A percentile compares a stretch with the other conserved stretches of the same genome.
phyloP scores from a whole-genome alignment of 2,329 filamentous ascomycete genomes.

The Fusarium tupiense region DNA sequence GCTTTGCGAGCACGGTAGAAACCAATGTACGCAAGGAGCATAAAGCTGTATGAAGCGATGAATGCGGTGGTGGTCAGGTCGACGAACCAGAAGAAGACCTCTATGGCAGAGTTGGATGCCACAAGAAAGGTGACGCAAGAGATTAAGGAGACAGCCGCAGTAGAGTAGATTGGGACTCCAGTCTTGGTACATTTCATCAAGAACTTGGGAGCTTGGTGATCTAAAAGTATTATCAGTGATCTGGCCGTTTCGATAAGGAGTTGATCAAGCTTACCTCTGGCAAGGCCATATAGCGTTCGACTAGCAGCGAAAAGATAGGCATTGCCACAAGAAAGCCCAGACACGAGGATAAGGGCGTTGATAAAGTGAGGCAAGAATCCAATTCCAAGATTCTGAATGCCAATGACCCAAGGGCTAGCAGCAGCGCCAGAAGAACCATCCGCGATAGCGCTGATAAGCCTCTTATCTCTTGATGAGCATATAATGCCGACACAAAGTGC shows the following conservation, averaged over 20 bases:
- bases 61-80: constrained; percentile 64
- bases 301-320: constrained; percentile 58
- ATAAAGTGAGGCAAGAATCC: constrained; percentile 62
- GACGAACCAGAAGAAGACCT: constrained; percentile 62
- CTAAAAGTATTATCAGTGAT: constrained; percentile 11
- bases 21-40: constrained; percentile 53
- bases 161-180: constrained; percentile 67
- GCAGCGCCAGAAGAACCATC: constrained; percentile 62
- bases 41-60: constrained; percentile 63
- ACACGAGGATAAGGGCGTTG: constrained; percentile 71
- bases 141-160: constrained; percentile 57
- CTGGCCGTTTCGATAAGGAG: neutral
- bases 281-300: constrained; percentile 58
- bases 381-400: constrained; percentile 60
- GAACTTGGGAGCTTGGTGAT: constrained; percentile 57
- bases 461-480: constrained; percentile 58
- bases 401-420: constrained; percentile 69
- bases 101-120: constrained; percentile 54
- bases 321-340: constrained; percentile 54
- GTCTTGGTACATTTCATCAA: constrained; percentile 65
- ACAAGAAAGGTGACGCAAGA: constrained; percentile 61
- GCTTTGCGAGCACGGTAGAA: constrained; percentile 60
- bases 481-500: constrained; percentile 65
- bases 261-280: constrained; percentile 27
- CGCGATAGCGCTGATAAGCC: constrained; percentile 52